phyloP scores from a whole-genome alignment of 2,329 filamentous ascomycete genomes.

The Sporothrix protearum region DNA sequence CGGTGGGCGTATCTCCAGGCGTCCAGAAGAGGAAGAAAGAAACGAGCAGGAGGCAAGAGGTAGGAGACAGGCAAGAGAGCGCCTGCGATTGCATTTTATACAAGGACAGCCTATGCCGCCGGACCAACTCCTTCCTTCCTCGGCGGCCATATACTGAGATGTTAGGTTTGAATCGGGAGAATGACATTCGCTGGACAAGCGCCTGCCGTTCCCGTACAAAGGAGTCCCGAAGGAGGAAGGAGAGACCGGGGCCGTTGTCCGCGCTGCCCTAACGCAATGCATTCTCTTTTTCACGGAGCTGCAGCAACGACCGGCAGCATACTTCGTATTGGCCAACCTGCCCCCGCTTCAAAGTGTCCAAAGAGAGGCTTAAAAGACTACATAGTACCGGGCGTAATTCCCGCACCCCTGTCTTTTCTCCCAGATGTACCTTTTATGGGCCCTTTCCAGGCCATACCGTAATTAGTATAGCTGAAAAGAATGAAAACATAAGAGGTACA shows the following conservation, averaged over 20 bases:
- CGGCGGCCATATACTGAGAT: too few relatives aligned
- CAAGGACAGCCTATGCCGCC: not conserved
- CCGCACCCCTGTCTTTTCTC: too few relatives aligned
- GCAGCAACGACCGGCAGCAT: not conserved
- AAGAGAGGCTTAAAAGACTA: not conserved
- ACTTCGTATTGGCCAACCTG: not conserved
- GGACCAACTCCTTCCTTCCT: constrained; percentile 9
- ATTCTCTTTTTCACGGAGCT: not conserved
- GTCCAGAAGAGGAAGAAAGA: constrained; percentile 7
- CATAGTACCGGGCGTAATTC: too few relatives aligned
- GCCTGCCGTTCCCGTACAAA: constrained; percentile 14
- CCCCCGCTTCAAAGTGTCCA: not conserved
- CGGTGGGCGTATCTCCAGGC: not conserved
- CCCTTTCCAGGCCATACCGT: too few relatives aligned
- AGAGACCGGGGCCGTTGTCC: constrained; percentile 8
- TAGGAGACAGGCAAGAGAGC: not conserved
- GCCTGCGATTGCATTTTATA: not conserved
- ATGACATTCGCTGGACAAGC: not conserved
- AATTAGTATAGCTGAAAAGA: too few relatives aligned
- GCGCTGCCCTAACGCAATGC: constrained; percentile 3
- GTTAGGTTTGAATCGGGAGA: not conserved
- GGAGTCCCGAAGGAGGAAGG: constrained; percentile 16
- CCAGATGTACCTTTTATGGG: too few relatives aligned
- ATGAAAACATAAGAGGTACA: too few relatives aligned
- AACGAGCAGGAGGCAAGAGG: not conserved